Evolutionary conservation across 495 filamentous ascomycete species (phyloP).

Genomic region (Aeminium ludgeri): DNA sequence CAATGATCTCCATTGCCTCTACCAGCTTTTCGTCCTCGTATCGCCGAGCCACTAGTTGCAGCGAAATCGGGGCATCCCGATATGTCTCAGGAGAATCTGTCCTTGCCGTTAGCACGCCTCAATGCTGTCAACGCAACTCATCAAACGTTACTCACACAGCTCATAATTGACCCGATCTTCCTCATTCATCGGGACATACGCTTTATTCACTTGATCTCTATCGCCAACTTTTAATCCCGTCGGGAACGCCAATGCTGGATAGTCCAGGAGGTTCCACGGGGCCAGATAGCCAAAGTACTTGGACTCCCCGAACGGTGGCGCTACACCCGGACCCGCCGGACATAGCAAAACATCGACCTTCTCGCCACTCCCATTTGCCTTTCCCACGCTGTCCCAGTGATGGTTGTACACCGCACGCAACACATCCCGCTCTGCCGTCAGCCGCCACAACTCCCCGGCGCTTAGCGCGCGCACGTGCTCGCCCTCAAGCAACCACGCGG

Average conservation of each 20-base stretch:
- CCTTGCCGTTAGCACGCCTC: neutral
- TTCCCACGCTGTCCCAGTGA: constrained; percentile 10
- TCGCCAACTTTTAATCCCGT: constrained; percentile 34
- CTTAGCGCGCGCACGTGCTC: constrained; percentile 27
- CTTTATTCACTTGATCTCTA: constrained; percentile 20
- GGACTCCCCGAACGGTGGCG: constrained; percentile 5
- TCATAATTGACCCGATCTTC: constrained; percentile 29
- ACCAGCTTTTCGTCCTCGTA: constrained; percentile 18
- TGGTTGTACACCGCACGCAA: constrained; percentile 5
- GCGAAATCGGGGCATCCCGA: constrained; percentile 15
- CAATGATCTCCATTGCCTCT: constrained; percentile 25
- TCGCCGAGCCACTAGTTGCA: constrained; percentile 15
- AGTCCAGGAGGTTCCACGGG: constrained; percentile 12
- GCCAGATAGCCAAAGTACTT: constrained; percentile 11
- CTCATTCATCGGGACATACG: constrained; percentile 24
- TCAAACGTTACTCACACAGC: constrained; percentile 10
- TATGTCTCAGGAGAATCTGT: constrained; percentile 23
- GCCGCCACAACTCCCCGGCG: constrained; percentile 39
- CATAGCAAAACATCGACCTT: constrained; percentile 45
- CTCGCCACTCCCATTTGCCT: neutral
- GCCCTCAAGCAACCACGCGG: constrained; percentile 32
- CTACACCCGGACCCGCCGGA: constrained; percentile 8
- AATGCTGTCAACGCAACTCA: neutral
- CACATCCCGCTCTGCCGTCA: constrained; percentile 18
- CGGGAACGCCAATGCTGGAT: constrained; percentile 11